phyloP scores from a whole-genome alignment of 1,284 basidiomycete genomes.

The Heterobasidion occidentale region DNA sequence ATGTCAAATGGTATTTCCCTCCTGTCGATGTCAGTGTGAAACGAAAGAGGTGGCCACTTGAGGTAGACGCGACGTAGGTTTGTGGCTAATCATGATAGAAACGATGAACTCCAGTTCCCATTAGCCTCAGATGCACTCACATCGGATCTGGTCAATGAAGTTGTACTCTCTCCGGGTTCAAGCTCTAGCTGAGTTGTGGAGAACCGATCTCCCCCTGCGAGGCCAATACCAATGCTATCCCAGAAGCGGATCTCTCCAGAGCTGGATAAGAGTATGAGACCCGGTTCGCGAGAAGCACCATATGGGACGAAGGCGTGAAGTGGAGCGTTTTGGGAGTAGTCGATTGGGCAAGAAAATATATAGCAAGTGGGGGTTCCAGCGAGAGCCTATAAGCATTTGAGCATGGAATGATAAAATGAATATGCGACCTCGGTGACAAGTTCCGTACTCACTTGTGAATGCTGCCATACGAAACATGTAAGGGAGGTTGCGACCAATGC shows the following conservation, averaged over 20 bases:
- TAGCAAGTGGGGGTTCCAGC: constrained; percentile 71
- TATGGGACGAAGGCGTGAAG: constrained; percentile 66
- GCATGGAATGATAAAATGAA: not conserved
- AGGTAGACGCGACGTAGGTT: constrained; percentile 62
- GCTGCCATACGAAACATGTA: constrained; percentile 80
- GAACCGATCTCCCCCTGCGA: constrained; percentile 73
- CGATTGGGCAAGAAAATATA: constrained; percentile 64
- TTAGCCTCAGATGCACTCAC: constrained; percentile 28
- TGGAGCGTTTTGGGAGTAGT: constrained; percentile 40
- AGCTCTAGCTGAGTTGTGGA: constrained; percentile 44
- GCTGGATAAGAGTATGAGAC: constrained; percentile 61
- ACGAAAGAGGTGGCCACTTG: constrained; percentile 57
- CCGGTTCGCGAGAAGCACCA: constrained; percentile 64
- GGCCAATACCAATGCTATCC: constrained; percentile 73
- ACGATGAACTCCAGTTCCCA: not conserved
- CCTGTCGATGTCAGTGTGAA: constrained; percentile 56
- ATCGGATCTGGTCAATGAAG: constrained; percentile 55
- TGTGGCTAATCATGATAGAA: constrained; percentile 35
- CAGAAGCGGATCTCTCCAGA: constrained; percentile 66
- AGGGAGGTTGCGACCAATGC: constrained; percentile 64
- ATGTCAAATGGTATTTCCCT: constrained; percentile 54
- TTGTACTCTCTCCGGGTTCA: constrained; percentile 49
- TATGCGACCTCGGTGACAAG: not conserved
- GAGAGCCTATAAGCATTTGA: constrained; percentile 34
- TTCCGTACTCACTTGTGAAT: constrained; percentile 44